Conservation (phyloP, 2,329 filamentous ascomycete genomes). For the Periconia macrospinosa region DNA sequence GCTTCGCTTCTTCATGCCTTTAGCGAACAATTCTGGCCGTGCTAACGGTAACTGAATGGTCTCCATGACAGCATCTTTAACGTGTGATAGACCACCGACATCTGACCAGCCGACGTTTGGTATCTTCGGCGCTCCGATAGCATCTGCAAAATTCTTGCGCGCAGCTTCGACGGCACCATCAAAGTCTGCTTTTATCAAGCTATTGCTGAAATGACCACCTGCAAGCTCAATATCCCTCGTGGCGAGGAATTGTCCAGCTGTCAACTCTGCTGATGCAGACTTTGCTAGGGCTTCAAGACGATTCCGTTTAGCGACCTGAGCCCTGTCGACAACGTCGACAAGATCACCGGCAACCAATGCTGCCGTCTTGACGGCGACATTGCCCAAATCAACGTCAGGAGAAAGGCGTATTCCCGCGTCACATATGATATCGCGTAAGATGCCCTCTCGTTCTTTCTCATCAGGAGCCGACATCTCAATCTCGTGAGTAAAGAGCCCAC, state of each 20-base stretch:
- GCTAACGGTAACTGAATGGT: slow-evolving; percentile 94
- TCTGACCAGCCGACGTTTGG: slow-evolving; percentile 97
- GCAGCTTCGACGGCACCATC: slow-evolving; percentile 93
- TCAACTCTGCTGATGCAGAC: slow-evolving; percentile 43
- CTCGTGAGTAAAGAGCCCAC: slow-evolving; percentile 92
- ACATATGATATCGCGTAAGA: slow-evolving; percentile 76
- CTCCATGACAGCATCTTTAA: slow-evolving; percentile 96
- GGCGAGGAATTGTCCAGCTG: slow-evolving; percentile 53
- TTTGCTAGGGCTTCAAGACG: slow-evolving; percentile 74
- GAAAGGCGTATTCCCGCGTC: slow-evolving; percentile 77
- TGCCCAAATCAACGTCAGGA: slow-evolving; percentile 78
- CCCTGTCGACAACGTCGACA: slow-evolving; percentile 90
- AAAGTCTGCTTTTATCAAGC: slow-evolving; percentile 81
- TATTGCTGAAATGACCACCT: slow-evolving; percentile 76
- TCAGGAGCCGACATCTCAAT: slow-evolving; percentile 92
- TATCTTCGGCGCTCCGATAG: slow-evolving; percentile 96
- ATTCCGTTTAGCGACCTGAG: slow-evolving; percentile 72
- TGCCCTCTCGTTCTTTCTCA: slow-evolving; percentile 86
- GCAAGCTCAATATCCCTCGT: slow-evolving; percentile 85
- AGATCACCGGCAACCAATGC: slow-evolving; percentile 93
- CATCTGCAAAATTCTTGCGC: slow-evolving; percentile 95
- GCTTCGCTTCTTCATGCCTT: slow-evolving; percentile 96
- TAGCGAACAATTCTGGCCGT: slow-evolving; percentile 89
- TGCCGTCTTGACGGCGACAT: slow-evolving; percentile 91
- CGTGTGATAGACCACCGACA: slow-evolving; percentile 87